Base-by-base conservation (phyloP, 768 basidiomycete genomes). In the Tricholoma bakamatsutake region DNA sequence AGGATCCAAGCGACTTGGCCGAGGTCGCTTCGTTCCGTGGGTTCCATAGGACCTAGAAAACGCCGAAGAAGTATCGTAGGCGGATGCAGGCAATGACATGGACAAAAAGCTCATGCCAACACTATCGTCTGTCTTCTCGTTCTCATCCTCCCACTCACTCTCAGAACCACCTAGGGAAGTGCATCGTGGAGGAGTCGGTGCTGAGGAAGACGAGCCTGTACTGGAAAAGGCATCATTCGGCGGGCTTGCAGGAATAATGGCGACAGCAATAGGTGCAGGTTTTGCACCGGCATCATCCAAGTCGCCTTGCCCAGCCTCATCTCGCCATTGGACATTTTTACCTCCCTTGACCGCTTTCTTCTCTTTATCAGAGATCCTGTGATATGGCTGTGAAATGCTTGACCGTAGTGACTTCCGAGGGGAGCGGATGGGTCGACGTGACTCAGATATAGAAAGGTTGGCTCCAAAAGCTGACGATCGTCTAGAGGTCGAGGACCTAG, bases 81-180 rank as follows among this genome's bases (percentile, higher is more conserved):
- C 67, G 30, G 79, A 72, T 13, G 72, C 63, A 35, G 75, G 67
- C n/a, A 74, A 61, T 12, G 76, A 73, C n/a, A 71, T 66, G 13
- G 80, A 71, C 54, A 73, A 58, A 64, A 83, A 77, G 65, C 77
- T 83, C 57, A 84, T 55, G 60, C 76, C 81, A 62, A 88, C 64
- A 65, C 86, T 89, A 50, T 90, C 89, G 7, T 93, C 90, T 1
- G 87, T 89, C 71, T 81, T 88, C 65, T 92, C 90, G 61, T 84
- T 82, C 63, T 92, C 91, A 64, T 93, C 90, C 69, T 93, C 90
- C 90, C 91, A 93, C 55, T 93, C 90, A 67, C 87, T 90, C 62
- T 92, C 90, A 5, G 88, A 90, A 5, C 83, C 78, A 46, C 83
- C 79, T 21, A 79, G 68, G 3, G 84, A 84, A 33, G 71, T 66